Evolutionary conservation across 345 rosid genomes (phyloP).

Genomic region (Pistacia vera): DNA sequence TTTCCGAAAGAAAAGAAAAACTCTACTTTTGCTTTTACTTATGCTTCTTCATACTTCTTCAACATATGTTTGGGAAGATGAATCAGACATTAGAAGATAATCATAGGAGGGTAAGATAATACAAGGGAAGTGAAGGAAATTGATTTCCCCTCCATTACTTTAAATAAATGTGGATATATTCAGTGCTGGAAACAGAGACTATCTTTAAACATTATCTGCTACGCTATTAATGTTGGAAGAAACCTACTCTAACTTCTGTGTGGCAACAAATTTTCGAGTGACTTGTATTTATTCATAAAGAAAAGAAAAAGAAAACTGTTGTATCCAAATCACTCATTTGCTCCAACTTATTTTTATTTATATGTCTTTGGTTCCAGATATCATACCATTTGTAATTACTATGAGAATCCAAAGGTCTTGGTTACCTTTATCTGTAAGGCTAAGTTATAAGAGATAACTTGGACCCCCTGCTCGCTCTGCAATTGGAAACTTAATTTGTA

Average conservation of each 20-base stretch:
- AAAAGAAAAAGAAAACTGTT: too few relatives aligned
- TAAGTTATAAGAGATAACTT: not conserved
- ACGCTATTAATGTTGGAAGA: not conserved
- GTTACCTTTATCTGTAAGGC: not conserved
- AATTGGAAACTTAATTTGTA: not conserved
- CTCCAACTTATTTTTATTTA: not conserved
- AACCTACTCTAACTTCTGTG: not conserved
- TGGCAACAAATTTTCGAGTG: not conserved
- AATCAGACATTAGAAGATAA: not conserved
- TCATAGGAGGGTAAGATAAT: not conserved
- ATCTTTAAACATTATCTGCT: not conserved
- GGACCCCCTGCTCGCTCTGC: not conserved
- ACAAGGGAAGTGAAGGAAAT: not conserved
- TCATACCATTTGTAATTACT: not conserved
- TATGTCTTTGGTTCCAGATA: not conserved
- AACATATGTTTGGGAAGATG: not conserved
- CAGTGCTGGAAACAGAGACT: not conserved
- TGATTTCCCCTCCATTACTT: not conserved
- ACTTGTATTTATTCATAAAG: not conserved
- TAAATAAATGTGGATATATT: not conserved
- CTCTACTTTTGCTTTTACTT: not conserved
- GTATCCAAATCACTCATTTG: not conserved
- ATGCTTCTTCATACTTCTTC: not conserved
- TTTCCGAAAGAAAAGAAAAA: not conserved
- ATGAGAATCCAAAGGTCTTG: not conserved